phyloP scores from a whole-genome alignment of 805 yeast species.

The Starmerella bombicola region DNA sequence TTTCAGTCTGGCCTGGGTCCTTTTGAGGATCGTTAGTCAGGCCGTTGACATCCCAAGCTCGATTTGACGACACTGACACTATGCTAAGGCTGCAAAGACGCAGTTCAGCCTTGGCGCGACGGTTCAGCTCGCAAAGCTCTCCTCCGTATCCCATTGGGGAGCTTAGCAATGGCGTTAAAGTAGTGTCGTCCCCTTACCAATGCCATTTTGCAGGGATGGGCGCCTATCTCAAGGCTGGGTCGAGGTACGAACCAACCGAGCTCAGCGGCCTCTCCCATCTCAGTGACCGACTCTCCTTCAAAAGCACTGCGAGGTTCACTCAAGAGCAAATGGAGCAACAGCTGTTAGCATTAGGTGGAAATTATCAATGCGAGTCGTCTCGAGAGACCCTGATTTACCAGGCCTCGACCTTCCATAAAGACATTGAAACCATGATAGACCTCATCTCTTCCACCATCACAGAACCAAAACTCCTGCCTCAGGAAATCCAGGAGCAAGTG shows the following conservation, averaged over 20 bases:
- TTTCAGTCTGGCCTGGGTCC: no score
- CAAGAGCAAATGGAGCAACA: constrained; percentile 63
- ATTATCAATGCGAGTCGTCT: constrained; percentile 83
- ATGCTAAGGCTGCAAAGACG: constrained; percentile 1
- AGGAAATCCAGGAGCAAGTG: constrained; percentile 63
- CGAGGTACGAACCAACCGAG: constrained; percentile 56
- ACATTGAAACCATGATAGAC: constrained; percentile 65
- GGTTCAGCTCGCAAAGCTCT: neutral
- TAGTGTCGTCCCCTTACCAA: constrained; percentile 74
- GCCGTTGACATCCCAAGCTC: no score
- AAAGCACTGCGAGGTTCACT: constrained; percentile 28
- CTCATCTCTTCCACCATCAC: constrained; percentile 67
- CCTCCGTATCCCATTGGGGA: constrained; percentile 26
- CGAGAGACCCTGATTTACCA: constrained; percentile 89
- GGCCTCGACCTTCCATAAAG: constrained; percentile 83
- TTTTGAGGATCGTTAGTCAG: no score
- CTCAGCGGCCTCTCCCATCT: constrained; percentile 71
- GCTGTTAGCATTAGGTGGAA: constrained; percentile 77
- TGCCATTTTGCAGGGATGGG: constrained; percentile 90
- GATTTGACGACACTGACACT: no score
- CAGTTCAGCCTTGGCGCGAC: neutral
- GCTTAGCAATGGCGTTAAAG: constrained; percentile 62
- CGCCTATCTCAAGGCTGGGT: constrained; percentile 79
- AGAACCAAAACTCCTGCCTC: constrained; percentile 51
- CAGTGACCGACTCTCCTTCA: constrained; percentile 68